A percentile compares a stretch with the other conserved stretches of the same genome.
Conservation (phyloP, 2,329 filamentous ascomycete genomes). For the Dactylonectria estremocensis region DNA sequence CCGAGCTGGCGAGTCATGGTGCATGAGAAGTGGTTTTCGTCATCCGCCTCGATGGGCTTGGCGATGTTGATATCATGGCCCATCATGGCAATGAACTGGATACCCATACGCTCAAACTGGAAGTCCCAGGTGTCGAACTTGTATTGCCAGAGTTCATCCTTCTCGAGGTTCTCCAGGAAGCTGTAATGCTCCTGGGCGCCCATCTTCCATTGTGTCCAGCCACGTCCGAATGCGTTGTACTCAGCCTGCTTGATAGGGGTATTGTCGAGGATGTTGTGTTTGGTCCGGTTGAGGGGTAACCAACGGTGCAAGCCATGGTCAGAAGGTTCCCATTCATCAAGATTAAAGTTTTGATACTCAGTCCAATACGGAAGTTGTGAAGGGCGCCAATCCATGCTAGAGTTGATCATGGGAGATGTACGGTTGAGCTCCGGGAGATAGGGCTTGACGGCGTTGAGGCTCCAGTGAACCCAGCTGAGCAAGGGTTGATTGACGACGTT, state of each 20-base stretch:
- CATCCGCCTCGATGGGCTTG: conserved; percentile 60
- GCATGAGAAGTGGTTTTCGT: conserved; percentile 63
- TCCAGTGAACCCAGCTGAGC: conserved; percentile 68
- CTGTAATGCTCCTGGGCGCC: conserved; percentile 65
- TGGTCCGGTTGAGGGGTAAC: conserved; percentile 58
- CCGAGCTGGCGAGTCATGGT: conserved; percentile 57
- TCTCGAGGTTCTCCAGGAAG: conserved; percentile 66
- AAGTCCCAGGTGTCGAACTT: conserved; percentile 66
- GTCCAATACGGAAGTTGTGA: conserved; percentile 56
- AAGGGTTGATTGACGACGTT: conserved; percentile 72
- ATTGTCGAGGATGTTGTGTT: conserved; percentile 57
- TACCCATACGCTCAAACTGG: conserved; percentile 65
- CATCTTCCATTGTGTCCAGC: conserved; percentile 65
- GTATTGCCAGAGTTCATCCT: conserved; percentile 61
- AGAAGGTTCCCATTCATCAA: conserved; percentile 52
- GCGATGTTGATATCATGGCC: conserved; percentile 66
- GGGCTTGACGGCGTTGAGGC: conserved; percentile 65
- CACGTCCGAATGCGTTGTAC: conserved; percentile 62
- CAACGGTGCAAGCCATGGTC: conserved; percentile 64
- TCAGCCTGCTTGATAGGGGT: conserved; percentile 65
- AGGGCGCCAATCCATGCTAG: conserved; percentile 55
- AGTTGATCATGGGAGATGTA: conserved; percentile 44
- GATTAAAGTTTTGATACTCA: conserved; percentile 48
- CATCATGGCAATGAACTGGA: conserved; percentile 69
- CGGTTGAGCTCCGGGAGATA: conserved; percentile 65